Conservation (phyloP, 73 alveolate genomes). For the Tetrahymena borealis region DNA sequence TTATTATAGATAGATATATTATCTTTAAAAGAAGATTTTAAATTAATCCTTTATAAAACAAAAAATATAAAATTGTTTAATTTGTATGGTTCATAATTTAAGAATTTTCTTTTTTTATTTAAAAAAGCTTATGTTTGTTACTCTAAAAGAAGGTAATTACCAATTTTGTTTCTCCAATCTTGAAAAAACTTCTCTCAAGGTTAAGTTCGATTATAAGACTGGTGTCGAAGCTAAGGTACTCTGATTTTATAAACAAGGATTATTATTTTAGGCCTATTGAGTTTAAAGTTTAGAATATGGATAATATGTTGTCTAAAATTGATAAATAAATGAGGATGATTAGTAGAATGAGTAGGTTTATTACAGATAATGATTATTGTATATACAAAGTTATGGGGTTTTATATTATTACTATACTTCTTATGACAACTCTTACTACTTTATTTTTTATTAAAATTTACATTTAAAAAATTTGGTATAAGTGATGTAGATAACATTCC, state of each 20-base stretch:
- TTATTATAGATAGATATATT: neutral
- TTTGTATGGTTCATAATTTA: no score
- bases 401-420: neutral
- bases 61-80: neutral
- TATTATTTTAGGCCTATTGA: neutral
- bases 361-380: neutral
- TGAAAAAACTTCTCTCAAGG: neutral
- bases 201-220: neutral
- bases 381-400: neutral
- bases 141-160: neutral
- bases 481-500: no score
- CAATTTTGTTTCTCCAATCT: neutral
- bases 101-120: neutral
- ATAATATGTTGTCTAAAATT: neutral
- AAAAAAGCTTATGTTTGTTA: neutral
- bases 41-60: no score
- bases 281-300: neutral
- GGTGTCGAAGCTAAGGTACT: conserved; percentile 1
- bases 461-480: no score
- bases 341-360: neutral
- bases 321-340: neutral
- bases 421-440: neutral
- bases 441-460: no score
- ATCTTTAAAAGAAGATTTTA: no score
- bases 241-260: neutral